Evolutionary conservation across 768 basidiomycete genomes (phyloP), one percentile per base, ranked within the genome.

Genomic region (Boletus fagicola): DNA sequence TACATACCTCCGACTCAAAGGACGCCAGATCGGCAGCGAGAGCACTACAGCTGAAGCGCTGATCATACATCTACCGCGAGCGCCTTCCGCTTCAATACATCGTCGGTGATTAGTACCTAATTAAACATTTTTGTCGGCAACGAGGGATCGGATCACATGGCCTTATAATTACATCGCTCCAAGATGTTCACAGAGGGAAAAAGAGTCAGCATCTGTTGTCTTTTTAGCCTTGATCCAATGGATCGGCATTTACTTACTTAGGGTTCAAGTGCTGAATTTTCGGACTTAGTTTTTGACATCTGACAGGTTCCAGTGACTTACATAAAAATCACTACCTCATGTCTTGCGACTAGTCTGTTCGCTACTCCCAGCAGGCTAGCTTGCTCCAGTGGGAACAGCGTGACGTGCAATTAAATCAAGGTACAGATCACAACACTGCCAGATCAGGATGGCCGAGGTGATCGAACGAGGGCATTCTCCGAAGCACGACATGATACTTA

Each of bases 111-210:
- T n/a, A n/a, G 30, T 31, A 31, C 30, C 30, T 31, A 1, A 31
- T n/a, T n/a, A n/a, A n/a, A n/a, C 30, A 31, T 10, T 10, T 31
- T 10, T 65, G 1, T n/a, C n/a, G 13, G 80, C 1, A 52, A 75
- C 35, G 43, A 57, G 43, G n/a, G n/a, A n/a, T 40, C 62, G 20
- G 74, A 87, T 52, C 87, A 88, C 57, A 73, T 47, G 85, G 70
- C 3, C 70, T 68, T 49, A n/a, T n/a, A n/a, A n/a, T n/a, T 71
- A 71, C 48, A 30, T 5, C 30, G 7, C 4, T 30, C 36, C 28
- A n/a, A 22, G 13, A 26, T 2, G 26, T 28, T 10, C 16, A 18
- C 26, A 5, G 22, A 16, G 18, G 26, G 15, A 30, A 13, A 7
- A 7, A 26, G 13, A 28, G 18, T 18, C 11, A n/a, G 13, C 4